Conservation (phyloP, 192 early-diverging fungal species). For the Coemansia sp. region DNA sequence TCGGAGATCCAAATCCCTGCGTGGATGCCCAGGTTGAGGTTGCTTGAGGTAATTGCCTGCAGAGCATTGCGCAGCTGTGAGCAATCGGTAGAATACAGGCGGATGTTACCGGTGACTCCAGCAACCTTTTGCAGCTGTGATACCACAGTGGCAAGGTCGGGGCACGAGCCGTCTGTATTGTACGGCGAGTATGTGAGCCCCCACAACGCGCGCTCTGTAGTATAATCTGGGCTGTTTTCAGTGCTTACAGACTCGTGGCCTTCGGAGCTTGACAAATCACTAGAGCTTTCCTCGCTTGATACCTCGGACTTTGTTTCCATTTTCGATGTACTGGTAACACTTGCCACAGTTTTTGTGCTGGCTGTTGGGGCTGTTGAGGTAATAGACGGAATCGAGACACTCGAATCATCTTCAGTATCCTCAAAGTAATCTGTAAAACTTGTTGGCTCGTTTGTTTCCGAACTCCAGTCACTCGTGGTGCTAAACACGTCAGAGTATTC, state of each 20-base stretch:
- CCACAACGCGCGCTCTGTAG: slow-evolving; percentile 24
- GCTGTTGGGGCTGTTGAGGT: neutral
- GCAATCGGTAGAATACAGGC: slow-evolving; percentile 54
- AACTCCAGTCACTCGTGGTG: neutral
- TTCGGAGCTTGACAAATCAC: neutral
- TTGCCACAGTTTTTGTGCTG: neutral
- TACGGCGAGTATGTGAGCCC: slow-evolving; percentile 52
- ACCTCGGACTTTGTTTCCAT: neutral
- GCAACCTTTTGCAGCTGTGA: slow-evolving; percentile 37
- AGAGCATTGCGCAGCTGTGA: slow-evolving; percentile 38
- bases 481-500: no score
- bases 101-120: slow-evolving; percentile 37
- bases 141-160: slow-evolving; percentile 25
- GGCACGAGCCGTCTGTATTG: slow-evolving; percentile 51
- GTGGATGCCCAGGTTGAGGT: slow-evolving; percentile 32
- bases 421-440: neutral
- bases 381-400: neutral
- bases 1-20: slow-evolving; percentile 47
- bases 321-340: neutral
- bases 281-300: neutral
- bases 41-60: slow-evolving; percentile 35
- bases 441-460: neutral
- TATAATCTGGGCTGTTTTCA: neutral
- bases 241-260: neutral
- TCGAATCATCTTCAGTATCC: neutral